A percentile compares a stretch with the other conserved stretches of the same genome.
These are phyloP conservation scores for Wickerhamomyces bovis DNA, from an alignment of 805 yeast genomes.

Conservation along the genomic window DNA sequence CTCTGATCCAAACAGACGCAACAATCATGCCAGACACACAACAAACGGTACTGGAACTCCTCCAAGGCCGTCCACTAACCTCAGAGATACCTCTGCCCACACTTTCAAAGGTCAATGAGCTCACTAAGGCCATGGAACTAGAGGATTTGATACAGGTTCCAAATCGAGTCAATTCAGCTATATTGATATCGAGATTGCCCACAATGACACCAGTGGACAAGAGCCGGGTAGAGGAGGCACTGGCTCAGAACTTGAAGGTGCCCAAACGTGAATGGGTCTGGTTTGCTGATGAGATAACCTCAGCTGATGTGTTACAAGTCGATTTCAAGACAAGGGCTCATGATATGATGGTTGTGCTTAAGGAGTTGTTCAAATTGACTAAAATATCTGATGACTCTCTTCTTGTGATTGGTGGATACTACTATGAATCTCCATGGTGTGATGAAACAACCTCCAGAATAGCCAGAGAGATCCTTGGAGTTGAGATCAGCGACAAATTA, in stretches of 20 bases:
- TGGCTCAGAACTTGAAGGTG: neutral
- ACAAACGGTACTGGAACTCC: neutral
- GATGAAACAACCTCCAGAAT: slow-evolving; percentile 3
- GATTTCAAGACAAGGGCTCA: slow-evolving; percentile 7
- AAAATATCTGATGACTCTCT: neutral
- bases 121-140: neutral
- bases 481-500: neutral
- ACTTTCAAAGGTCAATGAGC: neutral
- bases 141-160: neutral
- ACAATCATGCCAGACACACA: neutral
- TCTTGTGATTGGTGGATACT: slow-evolving; percentile 2
- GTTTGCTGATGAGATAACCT: slow-evolving; percentile 15
- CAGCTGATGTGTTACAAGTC: slow-evolving; percentile 8
- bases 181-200: neutral
- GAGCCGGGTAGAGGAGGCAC: neutral
- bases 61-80: neutral
- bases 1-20: neutral
- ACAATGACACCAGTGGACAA: neutral
- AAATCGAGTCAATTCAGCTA: neutral
- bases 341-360: slow-evolving; percentile 3
- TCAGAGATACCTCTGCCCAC: neutral
- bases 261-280: slow-evolving; percentile 15
- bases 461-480: slow-evolving; percentile 1
- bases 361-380: neutral
- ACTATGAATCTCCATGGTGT: slow-evolving; percentile 17